These are phyloP conservation scores for Macadamia tetraphylla DNA, from an alignment of 164 flowering plant species.

Conservation along the genomic window DNA sequence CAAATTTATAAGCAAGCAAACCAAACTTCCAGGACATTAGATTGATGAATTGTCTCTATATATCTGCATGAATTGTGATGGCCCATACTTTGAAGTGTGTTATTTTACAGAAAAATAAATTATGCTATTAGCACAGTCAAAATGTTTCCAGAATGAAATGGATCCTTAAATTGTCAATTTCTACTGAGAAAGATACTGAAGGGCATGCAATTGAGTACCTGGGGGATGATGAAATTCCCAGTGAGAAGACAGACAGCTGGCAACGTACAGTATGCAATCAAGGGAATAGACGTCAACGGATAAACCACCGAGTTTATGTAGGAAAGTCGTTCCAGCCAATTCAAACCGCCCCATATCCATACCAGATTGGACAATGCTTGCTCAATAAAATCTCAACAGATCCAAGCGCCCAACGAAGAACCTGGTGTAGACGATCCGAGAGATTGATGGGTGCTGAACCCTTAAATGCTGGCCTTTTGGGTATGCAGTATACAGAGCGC, in stretches of 20 bases:
- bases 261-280: slow-evolving; percentile 62
- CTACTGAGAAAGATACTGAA: not conserved
- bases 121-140: not conserved
- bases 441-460: slow-evolving; percentile 80
- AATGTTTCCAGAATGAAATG: not conserved
- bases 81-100: not conserved
- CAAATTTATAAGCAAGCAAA: not conserved
- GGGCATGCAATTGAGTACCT: slow-evolving; percentile 33
- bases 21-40: too few species aligned
- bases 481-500: slow-evolving; percentile 79
- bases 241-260: slow-evolving; percentile 78
- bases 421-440: slow-evolving; percentile 74
- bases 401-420: slow-evolving; percentile 81
- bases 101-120: not conserved
- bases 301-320: slow-evolving; percentile 72
- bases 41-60: not conserved
- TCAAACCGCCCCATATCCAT: slow-evolving; percentile 73
- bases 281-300: slow-evolving; percentile 69
- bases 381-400: slow-evolving; percentile 73
- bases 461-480: slow-evolving; percentile 64
- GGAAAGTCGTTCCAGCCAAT: slow-evolving; percentile 58
- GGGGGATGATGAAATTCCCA: slow-evolving; percentile 72
- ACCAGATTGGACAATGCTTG: slow-evolving; percentile 79
- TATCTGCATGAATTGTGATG: not conserved
- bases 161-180: not conserved